Base-by-base conservation (phyloP, 2,329 filamentous ascomycete genomes). In the Pyrenophora graminea region DNA sequence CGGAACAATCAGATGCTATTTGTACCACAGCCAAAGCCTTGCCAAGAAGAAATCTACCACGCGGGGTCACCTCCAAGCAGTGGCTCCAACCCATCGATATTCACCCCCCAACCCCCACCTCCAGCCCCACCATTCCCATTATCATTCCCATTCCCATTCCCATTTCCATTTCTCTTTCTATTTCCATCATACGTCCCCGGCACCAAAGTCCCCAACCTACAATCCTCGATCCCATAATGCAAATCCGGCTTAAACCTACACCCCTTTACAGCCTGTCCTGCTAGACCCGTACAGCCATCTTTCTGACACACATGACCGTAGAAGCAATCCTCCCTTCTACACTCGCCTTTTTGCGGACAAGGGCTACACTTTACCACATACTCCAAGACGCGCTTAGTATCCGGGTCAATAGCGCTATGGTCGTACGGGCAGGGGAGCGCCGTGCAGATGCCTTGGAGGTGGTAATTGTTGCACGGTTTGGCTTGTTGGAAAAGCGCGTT, bases 391-490 rank as follows among this genome's bases (percentile, higher is more conserved):
- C 74, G 71, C 7, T 74, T 61, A 2, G 76, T 63, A 6, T 66
- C 66, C 1, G 70, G 55, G 5, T 75, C 73, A 3, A 82, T 69
- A 3, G 74, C 66, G 21, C 58, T 65, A 58, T 83, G 81, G 42
- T 82, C 79, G 57, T 73, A 82, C 3, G 63, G 62, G 53, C 78
- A 80, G 33, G 45, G 43, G 10, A 44, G 51, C 2, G 46, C 40
- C 1, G 48, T 60, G 57, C 80, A 82, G 13, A 65, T 53, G 2
- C 71, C 69, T 0, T 71, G 71, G 0, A 83, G 68, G 48, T 81
- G 77, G 51, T 75, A 74, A 23, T 72, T 74, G 59, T 82, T 82
- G 64, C 80, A 83, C 0, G 79, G 72, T 57, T 80, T 81, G 15
- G 69, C 65, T 2, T 66, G 58, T 2, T 54, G 50, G 46, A 66